phyloP scores from a whole-genome alignment of 768 basidiomycete species.

The Gautieria morchelliformis region DNA sequence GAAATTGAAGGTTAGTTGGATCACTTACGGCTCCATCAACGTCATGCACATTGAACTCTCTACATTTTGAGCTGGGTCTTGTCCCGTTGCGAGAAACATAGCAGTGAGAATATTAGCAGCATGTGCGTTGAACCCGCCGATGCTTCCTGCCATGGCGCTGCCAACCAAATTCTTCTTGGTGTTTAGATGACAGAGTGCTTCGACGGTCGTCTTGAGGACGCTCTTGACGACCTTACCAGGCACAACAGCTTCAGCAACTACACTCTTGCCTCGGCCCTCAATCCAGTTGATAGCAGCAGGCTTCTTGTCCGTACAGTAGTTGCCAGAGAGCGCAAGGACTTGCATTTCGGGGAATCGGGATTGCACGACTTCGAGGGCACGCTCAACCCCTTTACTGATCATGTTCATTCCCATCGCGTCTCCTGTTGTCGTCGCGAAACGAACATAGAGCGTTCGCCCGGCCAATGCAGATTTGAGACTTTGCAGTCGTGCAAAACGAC shows the following conservation, averaged over 20 bases:
- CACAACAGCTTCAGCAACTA: conserved; percentile 91
- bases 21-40: conserved; percentile 91
- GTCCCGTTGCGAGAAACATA: conserved; percentile 90
- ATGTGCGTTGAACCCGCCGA: conserved; percentile 98
- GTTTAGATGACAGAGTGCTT: conserved; percentile 82
- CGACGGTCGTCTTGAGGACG: conserved; percentile 93
- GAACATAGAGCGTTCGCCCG: conserved; percentile 85
- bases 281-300: conserved; percentile 99
- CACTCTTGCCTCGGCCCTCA: conserved; percentile 95
- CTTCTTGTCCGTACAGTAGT: conserved; percentile 99
- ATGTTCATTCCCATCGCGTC: conserved; percentile 99
- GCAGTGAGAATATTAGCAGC: conserved; percentile 97
- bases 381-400: conserved; percentile 98
- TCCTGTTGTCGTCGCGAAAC: conserved; percentile 90
- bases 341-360: conserved; percentile 84
- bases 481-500: conserved; percentile 82
- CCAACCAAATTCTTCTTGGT: conserved; percentile 96
- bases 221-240: conserved; percentile 81
- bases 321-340: conserved; percentile 85
- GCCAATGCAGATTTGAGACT: conserved; percentile 84
- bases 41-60: conserved; percentile 99
- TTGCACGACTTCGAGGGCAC: conserved; percentile 74
- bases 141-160: conserved; percentile 95
- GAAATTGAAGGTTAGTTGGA: not conserved
- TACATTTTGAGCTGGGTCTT: conserved; percentile 98